A percentile compares a stretch with the other conserved stretches of the same genome.
Evolutionary conservation across 345 rosid species (phyloP).

Genomic region (Viola odorata): DNA sequence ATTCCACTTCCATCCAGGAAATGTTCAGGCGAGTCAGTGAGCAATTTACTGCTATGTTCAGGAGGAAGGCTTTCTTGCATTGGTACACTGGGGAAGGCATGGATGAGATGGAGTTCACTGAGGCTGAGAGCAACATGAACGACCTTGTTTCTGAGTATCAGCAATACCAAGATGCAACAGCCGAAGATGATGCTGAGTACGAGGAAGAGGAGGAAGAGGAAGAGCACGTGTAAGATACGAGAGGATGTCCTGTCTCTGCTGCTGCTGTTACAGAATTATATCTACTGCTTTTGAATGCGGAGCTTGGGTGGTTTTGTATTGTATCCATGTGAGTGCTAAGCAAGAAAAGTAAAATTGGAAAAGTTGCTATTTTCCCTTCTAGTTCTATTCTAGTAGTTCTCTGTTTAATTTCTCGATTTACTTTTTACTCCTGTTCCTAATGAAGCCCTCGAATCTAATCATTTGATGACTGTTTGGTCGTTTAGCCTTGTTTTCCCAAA

Average conservation of each 20-base stretch:
- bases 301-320: neutral
- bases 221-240: conserved; percentile 4
- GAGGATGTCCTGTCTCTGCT: neutral
- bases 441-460: no score
- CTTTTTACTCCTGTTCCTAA: neutral
- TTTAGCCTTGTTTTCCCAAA: no score
- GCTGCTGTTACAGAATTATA: neutral
- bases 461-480: no score
- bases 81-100: conserved; percentile 23
- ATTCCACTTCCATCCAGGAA: conserved; percentile 24
- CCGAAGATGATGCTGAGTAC: conserved; percentile 14
- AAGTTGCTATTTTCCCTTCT: neutral
- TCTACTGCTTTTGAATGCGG: neutral
- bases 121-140: conserved; percentile 23
- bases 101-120: conserved; percentile 23
- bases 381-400: neutral
- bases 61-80: conserved; percentile 24
- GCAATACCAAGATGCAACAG: conserved; percentile 24
- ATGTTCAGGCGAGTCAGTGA: conserved; percentile 24
- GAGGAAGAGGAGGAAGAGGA: conserved; percentile 21
- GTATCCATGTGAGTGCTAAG: neutral
- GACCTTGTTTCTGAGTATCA: conserved; percentile 22
- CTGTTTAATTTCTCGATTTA: no score
- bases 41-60: conserved; percentile 23
- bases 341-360: neutral